phyloP scores from a whole-genome alignment of 371 early-diverging fungal genomes.

The Syncephalis fuscata region DNA sequence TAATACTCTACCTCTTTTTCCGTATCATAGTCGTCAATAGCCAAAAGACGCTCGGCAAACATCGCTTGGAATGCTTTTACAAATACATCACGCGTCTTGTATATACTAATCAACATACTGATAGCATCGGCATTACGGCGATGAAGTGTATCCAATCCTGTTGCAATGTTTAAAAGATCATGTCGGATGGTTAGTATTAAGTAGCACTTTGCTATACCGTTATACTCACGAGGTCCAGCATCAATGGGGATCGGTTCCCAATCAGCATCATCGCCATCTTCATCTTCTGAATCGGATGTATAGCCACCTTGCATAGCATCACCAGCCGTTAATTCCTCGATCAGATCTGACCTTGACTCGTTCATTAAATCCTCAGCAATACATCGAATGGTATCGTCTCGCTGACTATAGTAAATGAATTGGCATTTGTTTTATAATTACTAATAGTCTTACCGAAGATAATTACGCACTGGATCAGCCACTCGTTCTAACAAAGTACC shows the following conservation, averaged over 20 bases:
- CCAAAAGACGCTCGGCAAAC: conserved; percentile 24
- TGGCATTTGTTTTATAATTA: neutral
- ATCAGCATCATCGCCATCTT: conserved; percentile 16
- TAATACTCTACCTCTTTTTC: conserved; percentile 24
- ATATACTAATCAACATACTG: conserved; percentile 31
- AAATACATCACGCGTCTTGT: conserved; percentile 32
- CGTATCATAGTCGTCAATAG: conserved; percentile 17
- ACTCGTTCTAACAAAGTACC: conserved; percentile 32
- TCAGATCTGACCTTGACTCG: conserved; percentile 14
- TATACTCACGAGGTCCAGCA: conserved; percentile 16
- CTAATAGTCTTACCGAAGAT: conserved; percentile 16
- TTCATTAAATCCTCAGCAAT: conserved; percentile 33
- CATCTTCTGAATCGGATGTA: conserved; percentile 13
- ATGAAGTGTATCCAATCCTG: conserved; percentile 16
- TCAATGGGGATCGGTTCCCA: conserved; percentile 32
- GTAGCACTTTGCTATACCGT: neutral
- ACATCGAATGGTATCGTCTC: conserved; percentile 35
- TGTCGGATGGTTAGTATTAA: neutral
- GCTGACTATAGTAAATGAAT: conserved; percentile 11
- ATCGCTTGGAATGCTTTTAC: conserved; percentile 34
- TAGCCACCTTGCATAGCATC: conserved; percentile 7
- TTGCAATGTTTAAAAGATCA: no score
- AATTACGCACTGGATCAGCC: conserved; percentile 25
- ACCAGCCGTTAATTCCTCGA: conserved; percentile 12
- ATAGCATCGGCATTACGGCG: conserved; percentile 26